These are phyloP conservation scores for Neospora caninum DNA, from an alignment of 169 alveolate species.

Conservation along the genomic window DNA sequence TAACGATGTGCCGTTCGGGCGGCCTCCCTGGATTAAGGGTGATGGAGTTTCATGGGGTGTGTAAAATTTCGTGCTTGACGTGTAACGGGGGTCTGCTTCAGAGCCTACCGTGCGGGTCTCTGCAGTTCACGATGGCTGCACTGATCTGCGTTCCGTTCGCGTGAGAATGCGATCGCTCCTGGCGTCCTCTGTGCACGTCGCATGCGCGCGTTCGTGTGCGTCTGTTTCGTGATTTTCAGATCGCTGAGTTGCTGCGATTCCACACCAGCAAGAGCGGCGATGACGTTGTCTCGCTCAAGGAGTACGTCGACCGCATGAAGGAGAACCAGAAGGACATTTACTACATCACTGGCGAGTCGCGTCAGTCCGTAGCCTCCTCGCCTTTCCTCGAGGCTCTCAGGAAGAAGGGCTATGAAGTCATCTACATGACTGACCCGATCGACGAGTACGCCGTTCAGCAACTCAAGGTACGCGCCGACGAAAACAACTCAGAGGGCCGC, in stretches of 20 bases:
- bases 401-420: constrained; percentile 96
- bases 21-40: too few species aligned
- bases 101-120: too few species aligned
- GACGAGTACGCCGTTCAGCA: constrained; percentile 99
- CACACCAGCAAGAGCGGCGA: constrained; percentile 99
- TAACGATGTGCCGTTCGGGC: not conserved
- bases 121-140: too few species aligned
- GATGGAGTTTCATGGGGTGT: too few species aligned
- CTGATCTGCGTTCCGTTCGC: too few species aligned
- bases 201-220: too few species aligned
- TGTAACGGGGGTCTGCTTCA: too few species aligned
- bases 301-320: constrained; percentile 99
- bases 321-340: constrained; percentile 98
- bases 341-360: constrained; percentile 99
- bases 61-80: too few species aligned
- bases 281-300: constrained; percentile 96
- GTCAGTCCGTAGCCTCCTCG: constrained; percentile 94
- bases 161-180: too few species aligned
- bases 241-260: constrained; percentile 97
- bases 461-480: constrained; percentile 82
- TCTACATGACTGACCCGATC: constrained; percentile 99
- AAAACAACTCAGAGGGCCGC: not conserved
- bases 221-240: too few species aligned
- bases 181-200: not conserved
- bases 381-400: constrained; percentile 98